Evolutionary conservation across 495 filamentous ascomycete species (phyloP).

Genomic region (Penicillium pulvis): DNA sequence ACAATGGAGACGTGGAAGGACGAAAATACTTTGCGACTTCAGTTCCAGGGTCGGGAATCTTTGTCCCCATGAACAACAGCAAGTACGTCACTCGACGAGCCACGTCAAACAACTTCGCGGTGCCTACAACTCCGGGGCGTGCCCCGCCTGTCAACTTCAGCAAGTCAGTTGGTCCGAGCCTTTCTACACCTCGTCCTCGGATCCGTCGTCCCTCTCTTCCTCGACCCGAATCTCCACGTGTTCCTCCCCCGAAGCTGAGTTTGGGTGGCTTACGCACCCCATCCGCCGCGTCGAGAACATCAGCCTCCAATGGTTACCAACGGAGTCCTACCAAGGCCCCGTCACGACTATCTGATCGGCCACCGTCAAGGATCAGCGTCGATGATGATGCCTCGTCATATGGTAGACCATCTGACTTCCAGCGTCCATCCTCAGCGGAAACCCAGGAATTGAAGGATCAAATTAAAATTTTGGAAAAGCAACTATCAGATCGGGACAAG

Average conservation of each 20-base stretch:
- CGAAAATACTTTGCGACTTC: conserved; percentile 78
- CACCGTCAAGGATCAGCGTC: conserved; percentile 44
- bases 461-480: conserved; percentile 59
- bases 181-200: conserved; percentile 67
- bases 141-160: conserved; percentile 62
- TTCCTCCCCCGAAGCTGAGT: conserved; percentile 50
- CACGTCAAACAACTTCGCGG: conserved; percentile 59
- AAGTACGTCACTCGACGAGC: conserved; percentile 63
- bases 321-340: conserved; percentile 48
- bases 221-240: conserved; percentile 79
- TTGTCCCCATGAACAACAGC: conserved; percentile 86
- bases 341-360: conserved; percentile 45
- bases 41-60: conserved; percentile 82
- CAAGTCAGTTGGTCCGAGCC: conserved; percentile 81
- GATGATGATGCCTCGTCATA: conserved; percentile 41
- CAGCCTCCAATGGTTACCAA: conserved; percentile 33
- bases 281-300: conserved; percentile 34
- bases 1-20: conserved; percentile 94
- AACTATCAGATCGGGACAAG: conserved; percentile 81
- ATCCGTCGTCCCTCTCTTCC: conserved; percentile 69
- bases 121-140: conserved; percentile 68
- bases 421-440: conserved; percentile 48
- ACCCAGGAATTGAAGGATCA: conserved; percentile 61
- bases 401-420: conserved; percentile 47
- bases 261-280: conserved; percentile 57